These are phyloP conservation scores for Austroboletus eburneus DNA, from an alignment of 768 basidiomycete genomes.

Conservation along the genomic window DNA sequence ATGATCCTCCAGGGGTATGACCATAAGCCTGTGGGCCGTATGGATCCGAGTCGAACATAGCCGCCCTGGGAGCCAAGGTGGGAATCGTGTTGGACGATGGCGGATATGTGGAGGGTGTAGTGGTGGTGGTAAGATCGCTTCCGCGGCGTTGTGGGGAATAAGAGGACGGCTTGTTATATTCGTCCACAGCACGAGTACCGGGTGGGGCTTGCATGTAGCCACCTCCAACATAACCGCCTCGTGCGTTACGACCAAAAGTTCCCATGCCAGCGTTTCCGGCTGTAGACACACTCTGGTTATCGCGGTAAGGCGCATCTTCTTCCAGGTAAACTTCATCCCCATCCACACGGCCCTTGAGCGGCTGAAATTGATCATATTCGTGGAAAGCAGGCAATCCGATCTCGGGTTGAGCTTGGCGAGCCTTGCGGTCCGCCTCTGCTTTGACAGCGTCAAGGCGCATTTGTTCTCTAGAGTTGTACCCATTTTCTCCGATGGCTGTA, in stretches of 20 bases:
- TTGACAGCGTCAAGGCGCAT: slow-evolving; percentile 82
- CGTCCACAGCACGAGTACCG: slow-evolving; percentile 71
- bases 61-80: slow-evolving; percentile 6
- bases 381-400: slow-evolving; percentile 71
- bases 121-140: slow-evolving; percentile 37
- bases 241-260: slow-evolving; percentile 31
- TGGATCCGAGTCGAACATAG: slow-evolving; percentile 26
- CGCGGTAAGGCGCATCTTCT: slow-evolving; percentile 38
- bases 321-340: slow-evolving; percentile 56
- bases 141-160: slow-evolving; percentile 42
- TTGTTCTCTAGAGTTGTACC: slow-evolving; percentile 48
- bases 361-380: slow-evolving; percentile 58
- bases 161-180: slow-evolving; percentile 56
- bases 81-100: slow-evolving; percentile 28
- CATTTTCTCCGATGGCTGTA: slow-evolving; percentile 22
- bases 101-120: slow-evolving; percentile 36
- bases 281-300: slow-evolving; percentile 24
- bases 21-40: slow-evolving; percentile 40
- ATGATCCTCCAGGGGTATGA: slow-evolving; percentile 48
- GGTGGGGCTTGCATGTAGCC: slow-evolving; percentile 64
- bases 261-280: slow-evolving; percentile 21
- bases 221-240: slow-evolving; percentile 37
- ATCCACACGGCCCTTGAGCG: slow-evolving; percentile 57
- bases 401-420: slow-evolving; percentile 55
- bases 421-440: slow-evolving; percentile 82